Percentiles rank a stretch among this genome's conserved stretches.
Conservation (phyloP, 1,284 basidiomycete genomes). For the Naganishia albida region DNA sequence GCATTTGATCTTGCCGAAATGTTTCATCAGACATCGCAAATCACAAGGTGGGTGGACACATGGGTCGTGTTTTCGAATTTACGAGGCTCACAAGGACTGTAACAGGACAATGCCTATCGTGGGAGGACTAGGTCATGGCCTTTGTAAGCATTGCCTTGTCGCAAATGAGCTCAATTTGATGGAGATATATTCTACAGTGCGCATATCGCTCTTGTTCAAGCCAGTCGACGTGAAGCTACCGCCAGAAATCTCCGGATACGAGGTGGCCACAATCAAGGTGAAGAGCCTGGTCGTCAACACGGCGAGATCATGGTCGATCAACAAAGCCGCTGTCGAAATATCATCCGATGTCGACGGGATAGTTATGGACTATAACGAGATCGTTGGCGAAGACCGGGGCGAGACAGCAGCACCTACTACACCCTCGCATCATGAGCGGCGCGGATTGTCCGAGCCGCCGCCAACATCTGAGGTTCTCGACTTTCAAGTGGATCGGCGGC, state of each 20-base stretch:
- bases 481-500: constrained; percentile 39
- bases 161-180: neutral
- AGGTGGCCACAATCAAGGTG: constrained; percentile 49
- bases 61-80: neutral
- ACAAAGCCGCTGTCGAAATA: constrained; percentile 25
- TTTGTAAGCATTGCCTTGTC: constrained; percentile 27
- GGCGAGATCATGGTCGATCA: constrained; percentile 11
- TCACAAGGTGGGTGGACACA: constrained; percentile 42
- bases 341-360: constrained; percentile 27
- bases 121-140: constrained; percentile 52
- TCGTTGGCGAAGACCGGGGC: neutral
- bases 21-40: constrained; percentile 43
- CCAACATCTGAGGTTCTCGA: constrained; percentile 25
- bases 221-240: constrained; percentile 51
- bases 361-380: constrained; percentile 5
- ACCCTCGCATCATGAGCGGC: neutral
- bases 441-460: neutral
- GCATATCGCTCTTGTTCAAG: constrained; percentile 53
- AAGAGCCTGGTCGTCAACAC: constrained; percentile 36
- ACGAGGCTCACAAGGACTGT: neutral
- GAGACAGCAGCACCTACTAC: neutral
- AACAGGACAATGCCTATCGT: constrained; percentile 49
- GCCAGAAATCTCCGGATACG: constrained; percentile 45
- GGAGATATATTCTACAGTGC: constrained; percentile 31
- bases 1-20: constrained; percentile 41